A percentile compares a stretch with the other conserved stretches of the same genome.
Conservation (phyloP, 2,329 filamentous ascomycete genomes). For the Chrysosporium keratinophilum region DNA sequence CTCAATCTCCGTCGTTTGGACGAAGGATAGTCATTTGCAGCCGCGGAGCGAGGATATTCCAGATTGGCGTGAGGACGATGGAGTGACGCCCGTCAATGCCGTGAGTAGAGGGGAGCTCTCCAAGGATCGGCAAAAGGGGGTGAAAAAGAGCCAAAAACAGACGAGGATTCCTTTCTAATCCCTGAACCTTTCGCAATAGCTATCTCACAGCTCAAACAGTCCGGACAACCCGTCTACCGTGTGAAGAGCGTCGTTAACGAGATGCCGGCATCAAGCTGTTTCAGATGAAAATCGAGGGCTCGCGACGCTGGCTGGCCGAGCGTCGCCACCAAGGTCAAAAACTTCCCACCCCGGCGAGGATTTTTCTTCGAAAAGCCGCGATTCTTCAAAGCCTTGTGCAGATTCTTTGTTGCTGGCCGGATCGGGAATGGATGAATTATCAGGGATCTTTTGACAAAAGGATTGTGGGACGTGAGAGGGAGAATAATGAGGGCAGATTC, state of each 20-base stretch:
- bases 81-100: not conserved
- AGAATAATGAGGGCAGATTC: too few relatives aligned
- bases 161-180: too few relatives aligned
- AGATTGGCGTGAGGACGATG: not conserved
- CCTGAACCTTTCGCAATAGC: too few relatives aligned
- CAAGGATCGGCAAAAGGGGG: not conserved
- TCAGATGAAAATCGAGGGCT: not conserved
- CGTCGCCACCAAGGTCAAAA: not conserved
- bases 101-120: not conserved
- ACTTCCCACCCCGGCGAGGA: not conserved
- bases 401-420: not conserved
- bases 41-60: conserved; percentile 13
- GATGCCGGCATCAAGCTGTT: not conserved
- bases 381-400: not conserved
- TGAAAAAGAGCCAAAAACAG: too few relatives aligned
- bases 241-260: not conserved
- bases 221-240: too few relatives aligned
- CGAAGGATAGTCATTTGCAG: conserved; percentile 28
- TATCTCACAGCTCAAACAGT: too few relatives aligned
- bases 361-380: not conserved
- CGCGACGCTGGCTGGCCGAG: not conserved
- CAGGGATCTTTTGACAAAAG: too few relatives aligned
- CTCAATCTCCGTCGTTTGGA: conserved; percentile 28
- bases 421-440: not conserved
- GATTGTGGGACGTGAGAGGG: too few relatives aligned